Evolutionary conservation across 208 protist genomes (phyloP).

Genomic region (Wallacemonas sp.): DNA sequence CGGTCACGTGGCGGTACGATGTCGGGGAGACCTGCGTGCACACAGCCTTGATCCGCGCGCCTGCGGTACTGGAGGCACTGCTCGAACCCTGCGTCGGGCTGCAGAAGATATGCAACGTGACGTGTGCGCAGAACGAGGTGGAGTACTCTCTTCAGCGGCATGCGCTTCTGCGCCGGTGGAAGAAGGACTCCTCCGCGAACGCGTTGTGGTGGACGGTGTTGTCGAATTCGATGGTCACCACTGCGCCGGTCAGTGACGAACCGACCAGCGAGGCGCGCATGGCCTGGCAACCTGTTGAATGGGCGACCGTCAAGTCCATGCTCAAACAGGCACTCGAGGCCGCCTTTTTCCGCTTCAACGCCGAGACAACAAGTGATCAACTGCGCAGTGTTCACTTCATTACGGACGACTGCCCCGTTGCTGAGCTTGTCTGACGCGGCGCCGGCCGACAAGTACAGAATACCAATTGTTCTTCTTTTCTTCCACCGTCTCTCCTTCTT

Average conservation of each 20-base stretch:
- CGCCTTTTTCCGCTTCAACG: conserved; percentile 38
- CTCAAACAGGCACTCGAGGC: conserved; percentile 20
- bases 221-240: conserved; percentile 29
- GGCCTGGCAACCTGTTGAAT: conserved; percentile 58
- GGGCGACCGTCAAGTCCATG: conserved; percentile 33
- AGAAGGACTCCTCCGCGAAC: conserved; percentile 16
- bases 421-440: conserved; percentile 15
- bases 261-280: conserved; percentile 8
- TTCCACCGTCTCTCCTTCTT: background rate
- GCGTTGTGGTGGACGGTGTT: conserved; percentile 55
- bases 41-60: background rate
- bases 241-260: conserved; percentile 5
- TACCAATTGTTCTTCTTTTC: no score
- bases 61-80: conserved; percentile 7
- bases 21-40: background rate
- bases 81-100: conserved; percentile 19
- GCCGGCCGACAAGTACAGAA: no score
- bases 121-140: conserved; percentile 43
- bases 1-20: conserved; percentile 20
- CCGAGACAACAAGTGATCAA: background rate
- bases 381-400: conserved; percentile 33
- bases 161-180: conserved; percentile 36
- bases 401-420: conserved; percentile 29
- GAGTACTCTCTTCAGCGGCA: conserved; percentile 48
- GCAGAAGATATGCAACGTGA: conserved; percentile 40